Percentiles rank a stretch among this genome's conserved stretches.
Evolutionary conservation across 352 stramenopile genomes (phyloP).

Genomic region (Pythium vanterpoolii): DNA sequence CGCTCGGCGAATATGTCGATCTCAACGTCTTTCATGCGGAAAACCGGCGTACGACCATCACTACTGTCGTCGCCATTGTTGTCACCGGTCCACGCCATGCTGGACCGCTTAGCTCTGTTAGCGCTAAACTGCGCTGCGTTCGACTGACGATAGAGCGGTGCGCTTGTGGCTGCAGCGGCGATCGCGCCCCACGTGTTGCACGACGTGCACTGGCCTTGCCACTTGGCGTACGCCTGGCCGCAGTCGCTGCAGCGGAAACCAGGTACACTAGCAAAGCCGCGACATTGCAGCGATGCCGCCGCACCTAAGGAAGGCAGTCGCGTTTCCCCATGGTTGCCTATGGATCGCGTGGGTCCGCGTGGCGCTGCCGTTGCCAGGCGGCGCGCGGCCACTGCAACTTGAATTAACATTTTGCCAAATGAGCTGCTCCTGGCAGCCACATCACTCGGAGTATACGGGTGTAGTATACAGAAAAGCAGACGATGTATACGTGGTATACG

Average conservation of each 20-base stretch:
- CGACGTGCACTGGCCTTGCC: conserved; percentile 80
- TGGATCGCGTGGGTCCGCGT: background rate
- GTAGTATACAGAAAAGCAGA: background rate
- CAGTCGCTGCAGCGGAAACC: conserved; percentile 33
- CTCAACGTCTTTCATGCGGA: conserved; percentile 76
- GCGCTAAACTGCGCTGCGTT: conserved; percentile 40
- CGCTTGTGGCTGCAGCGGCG: conserved; percentile 37
- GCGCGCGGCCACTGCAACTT: background rate
- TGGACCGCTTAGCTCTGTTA: conserved; percentile 30
- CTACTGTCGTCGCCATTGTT: conserved; percentile 1
- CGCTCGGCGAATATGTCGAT: conserved; percentile 48
- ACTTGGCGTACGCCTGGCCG: conserved; percentile 71
- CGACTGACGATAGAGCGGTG: conserved; percentile 52
- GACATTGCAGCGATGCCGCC: background rate
- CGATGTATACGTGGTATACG: background rate
- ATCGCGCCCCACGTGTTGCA: conserved; percentile 92
- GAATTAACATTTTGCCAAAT: conserved; percentile 1
- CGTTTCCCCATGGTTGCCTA: background rate
- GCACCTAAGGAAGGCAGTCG: background rate
- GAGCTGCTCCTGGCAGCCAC: background rate
- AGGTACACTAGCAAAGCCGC: background rate
- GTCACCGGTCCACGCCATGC: conserved; percentile 30
- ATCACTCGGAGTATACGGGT: background rate
- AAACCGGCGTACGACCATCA: conserved; percentile 20
- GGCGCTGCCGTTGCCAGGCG: background rate